A percentile compares a stretch with the other conserved stretches of the same genome.
Evolutionary conservation across 139 green algal genomes (phyloP).

Genomic region (Tetraselmis chui): DNA sequence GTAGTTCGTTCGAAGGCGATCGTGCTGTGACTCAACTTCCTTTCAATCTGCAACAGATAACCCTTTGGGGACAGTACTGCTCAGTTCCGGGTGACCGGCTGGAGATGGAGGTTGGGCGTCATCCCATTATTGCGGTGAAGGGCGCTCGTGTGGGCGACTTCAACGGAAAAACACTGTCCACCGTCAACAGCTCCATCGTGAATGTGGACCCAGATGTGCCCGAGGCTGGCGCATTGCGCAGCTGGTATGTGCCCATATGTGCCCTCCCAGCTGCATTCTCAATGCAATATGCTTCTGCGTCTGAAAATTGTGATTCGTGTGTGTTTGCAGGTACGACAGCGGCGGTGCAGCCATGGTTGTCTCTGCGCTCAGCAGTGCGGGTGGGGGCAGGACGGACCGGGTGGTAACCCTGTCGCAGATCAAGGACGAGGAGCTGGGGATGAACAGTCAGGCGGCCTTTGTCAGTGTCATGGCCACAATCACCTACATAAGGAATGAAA

Average conservation of each 20-base stretch:
- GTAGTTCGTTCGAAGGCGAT: too few relatives aligned
- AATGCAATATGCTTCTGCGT: too few relatives aligned
- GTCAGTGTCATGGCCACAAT: slow-evolving; percentile 51
- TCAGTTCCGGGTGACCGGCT: slow-evolving; percentile 56
- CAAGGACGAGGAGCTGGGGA: slow-evolving; percentile 73
- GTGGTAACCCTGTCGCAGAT: slow-evolving; percentile 62
- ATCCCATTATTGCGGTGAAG: slow-evolving; percentile 83
- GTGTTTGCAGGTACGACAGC: slow-evolving; percentile 47
- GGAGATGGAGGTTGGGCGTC: slow-evolving; percentile 34
- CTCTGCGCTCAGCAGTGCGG: slow-evolving; percentile 37
- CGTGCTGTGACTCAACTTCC: too few relatives aligned
- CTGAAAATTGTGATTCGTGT: too few relatives aligned
- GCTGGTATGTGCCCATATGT: slow-evolving; percentile 59
- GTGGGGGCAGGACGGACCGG: slow-evolving; percentile 44
- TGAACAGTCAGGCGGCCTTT: slow-evolving; percentile 50
- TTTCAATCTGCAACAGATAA: neutral
- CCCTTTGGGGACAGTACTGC: slow-evolving; percentile 71
- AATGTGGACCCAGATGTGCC: slow-evolving; percentile 66
- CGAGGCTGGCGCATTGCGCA: slow-evolving; percentile 41
- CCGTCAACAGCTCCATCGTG: slow-evolving; percentile 60
- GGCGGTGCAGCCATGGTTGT: slow-evolving; percentile 19
- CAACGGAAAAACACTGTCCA: slow-evolving; percentile 82
- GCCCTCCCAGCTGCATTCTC: too few relatives aligned
- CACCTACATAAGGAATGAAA: slow-evolving; percentile 55
- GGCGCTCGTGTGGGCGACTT: slow-evolving; percentile 82